phyloP scores from a whole-genome alignment of 441 rosid genomes.

The Erodium texanum region DNA sequence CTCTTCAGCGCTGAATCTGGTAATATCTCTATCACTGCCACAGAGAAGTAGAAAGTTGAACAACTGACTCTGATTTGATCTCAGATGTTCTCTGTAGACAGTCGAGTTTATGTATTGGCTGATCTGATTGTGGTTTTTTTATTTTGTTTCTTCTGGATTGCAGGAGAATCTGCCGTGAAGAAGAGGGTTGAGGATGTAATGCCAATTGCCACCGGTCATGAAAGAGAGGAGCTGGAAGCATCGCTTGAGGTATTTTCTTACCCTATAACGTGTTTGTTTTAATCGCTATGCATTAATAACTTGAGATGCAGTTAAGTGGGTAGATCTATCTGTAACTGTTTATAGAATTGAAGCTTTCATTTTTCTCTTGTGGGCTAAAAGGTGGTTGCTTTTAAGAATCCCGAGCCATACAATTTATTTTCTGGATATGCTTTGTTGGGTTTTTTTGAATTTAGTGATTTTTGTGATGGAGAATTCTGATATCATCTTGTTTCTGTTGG shows the following conservation, averaged over 20 bases:
- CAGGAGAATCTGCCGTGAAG: background rate
- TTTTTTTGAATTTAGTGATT: background rate
- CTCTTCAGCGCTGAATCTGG: background rate
- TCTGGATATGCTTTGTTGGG: background rate
- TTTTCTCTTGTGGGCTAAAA: background rate
- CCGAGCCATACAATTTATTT: background rate
- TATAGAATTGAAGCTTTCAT: background rate
- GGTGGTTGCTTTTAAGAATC: background rate
- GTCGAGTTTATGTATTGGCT: background rate
- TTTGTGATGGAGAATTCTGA: background rate
- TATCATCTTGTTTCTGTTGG: background rate
- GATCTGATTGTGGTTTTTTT: background rate
- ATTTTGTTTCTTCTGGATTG: background rate
- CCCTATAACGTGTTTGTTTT: background rate
- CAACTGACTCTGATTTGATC: background rate
- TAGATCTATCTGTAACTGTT: background rate
- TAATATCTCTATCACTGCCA: background rate
- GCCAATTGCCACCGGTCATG: background rate
- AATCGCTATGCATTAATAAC: background rate
- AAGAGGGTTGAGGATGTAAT: background rate
- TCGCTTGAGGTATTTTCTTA: background rate
- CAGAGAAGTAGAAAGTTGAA: too few relatives aligned
- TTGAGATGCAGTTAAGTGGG: too few relatives aligned
- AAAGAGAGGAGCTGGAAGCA: slow-evolving; percentile 1
- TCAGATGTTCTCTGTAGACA: background rate